Conservation (phyloP, 441 rosid genomes). For the Populus hybrid region DNA sequence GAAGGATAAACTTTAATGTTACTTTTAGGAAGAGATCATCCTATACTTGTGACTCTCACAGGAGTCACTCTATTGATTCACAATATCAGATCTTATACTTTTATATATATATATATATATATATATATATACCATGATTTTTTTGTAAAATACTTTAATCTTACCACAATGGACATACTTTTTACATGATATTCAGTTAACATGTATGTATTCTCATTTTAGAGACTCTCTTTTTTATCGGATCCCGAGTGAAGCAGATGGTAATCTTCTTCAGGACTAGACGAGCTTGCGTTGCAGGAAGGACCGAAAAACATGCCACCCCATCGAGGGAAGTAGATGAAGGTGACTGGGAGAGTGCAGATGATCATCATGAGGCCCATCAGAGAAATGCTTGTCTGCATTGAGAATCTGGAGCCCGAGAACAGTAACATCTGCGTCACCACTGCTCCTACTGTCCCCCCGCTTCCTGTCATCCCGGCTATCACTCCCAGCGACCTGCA, state of each 20-base stretch:
- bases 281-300: slow-evolving; percentile 13
- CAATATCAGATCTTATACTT: too few relatives aligned
- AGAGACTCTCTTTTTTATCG: neutral
- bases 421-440: slow-evolving; percentile 59
- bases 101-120: too few relatives aligned
- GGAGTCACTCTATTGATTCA: too few relatives aligned
- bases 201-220: too few relatives aligned
- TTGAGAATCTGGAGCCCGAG: slow-evolving; percentile 49
- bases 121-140: too few relatives aligned
- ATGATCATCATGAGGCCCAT: slow-evolving; percentile 72
- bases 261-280: slow-evolving; percentile 18
- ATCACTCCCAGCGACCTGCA: slow-evolving; percentile 76
- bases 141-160: too few relatives aligned
- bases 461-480: slow-evolving; percentile 82
- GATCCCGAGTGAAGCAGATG: slow-evolving; percentile 21
- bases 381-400: slow-evolving; percentile 66
- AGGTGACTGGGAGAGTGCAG: slow-evolving; percentile 47
- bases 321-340: slow-evolving; percentile 54
- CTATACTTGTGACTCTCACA: too few relatives aligned
- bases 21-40: too few relatives aligned
- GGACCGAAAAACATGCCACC: slow-evolving; percentile 67
- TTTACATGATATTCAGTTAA: too few relatives aligned
- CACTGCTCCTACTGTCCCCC: slow-evolving; percentile 77
- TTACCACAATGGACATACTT: too few relatives aligned
- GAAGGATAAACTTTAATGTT: too few relatives aligned